Evolutionary conservation across 1,284 basidiomycete species (phyloP).

Genomic region (Polyporus tsugae): DNA sequence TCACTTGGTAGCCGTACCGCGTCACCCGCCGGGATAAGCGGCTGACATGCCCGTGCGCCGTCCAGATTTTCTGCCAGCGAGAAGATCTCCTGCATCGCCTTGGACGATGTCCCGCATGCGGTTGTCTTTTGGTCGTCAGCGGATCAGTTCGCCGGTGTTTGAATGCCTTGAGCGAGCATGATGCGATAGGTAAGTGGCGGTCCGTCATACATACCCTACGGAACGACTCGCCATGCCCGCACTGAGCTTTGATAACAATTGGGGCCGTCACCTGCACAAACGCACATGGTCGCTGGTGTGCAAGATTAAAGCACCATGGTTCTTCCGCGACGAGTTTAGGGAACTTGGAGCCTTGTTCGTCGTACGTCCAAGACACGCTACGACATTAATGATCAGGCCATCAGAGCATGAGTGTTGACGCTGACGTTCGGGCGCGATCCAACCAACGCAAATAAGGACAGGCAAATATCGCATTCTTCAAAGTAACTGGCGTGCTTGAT

Average conservation of each 20-base stretch:
- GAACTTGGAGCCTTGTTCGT: background rate
- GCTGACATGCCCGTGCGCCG: background rate
- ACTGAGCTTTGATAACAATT: slow-evolving; percentile 16
- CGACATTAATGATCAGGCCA: background rate
- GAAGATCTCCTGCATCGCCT: background rate
- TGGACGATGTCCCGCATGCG: background rate
- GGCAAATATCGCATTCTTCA: background rate
- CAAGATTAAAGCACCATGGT: background rate
- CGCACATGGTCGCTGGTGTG: slow-evolving; percentile 3
- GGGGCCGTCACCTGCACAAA: slow-evolving; percentile 17
- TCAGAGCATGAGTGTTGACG: background rate
- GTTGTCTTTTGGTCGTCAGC: background rate
- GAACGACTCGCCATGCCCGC: slow-evolving; percentile 12
- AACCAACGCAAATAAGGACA: background rate
- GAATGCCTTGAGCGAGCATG: background rate
- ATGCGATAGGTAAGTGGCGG: slow-evolving; percentile 4
- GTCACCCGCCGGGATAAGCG: background rate
- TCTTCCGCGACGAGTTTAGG: background rate
- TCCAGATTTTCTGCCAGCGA: background rate
- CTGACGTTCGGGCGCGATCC: background rate
- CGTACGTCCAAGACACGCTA: background rate
- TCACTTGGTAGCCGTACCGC: slow-evolving; percentile 1
- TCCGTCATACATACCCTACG: background rate
- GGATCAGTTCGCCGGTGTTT: background rate
- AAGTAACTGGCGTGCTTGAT: background rate